phyloP scores from a whole-genome alignment of 768 basidiomycete species.

The Lactarius quietus region DNA sequence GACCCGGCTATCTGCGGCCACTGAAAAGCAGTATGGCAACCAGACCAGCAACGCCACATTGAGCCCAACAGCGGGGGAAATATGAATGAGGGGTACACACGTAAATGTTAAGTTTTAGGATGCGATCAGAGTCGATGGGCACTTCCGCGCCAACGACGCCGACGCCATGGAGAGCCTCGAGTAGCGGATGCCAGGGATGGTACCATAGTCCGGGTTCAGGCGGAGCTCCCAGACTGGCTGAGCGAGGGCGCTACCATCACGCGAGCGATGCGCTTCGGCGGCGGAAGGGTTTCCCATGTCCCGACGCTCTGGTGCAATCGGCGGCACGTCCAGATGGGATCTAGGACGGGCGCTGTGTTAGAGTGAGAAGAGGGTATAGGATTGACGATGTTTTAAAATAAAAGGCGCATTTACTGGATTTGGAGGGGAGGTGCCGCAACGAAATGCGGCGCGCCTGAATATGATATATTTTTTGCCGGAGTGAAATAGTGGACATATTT shows the following conservation, averaged over 20 bases:
- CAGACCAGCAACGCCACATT: not conserved
- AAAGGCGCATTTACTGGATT: conserved; percentile 4
- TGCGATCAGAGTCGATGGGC: conserved; percentile 2
- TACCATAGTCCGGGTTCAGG: conserved; percentile 18
- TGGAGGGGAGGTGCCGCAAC: conserved; percentile 14
- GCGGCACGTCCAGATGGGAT: conserved; percentile 20
- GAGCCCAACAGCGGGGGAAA: not conserved
- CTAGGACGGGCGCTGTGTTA: conserved; percentile 5
- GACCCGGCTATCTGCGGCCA: conserved; percentile 7
- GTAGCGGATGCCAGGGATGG: conserved; percentile 14
- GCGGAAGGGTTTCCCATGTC: conserved; percentile 8
- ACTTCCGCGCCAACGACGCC: conserved; percentile 5
- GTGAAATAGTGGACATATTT: not conserved
- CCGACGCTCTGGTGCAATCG: conserved; percentile 18
- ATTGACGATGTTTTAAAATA: no score
- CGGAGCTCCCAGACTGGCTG: conserved; percentile 19
- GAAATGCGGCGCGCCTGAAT: conserved; percentile 8
- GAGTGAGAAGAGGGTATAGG: not conserved
- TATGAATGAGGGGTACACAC: not conserved
- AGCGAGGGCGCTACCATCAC: not conserved
- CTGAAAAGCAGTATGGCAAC: not conserved
- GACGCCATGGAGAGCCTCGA: conserved; percentile 17
- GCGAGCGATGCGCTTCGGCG: not conserved
- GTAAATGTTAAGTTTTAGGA: conserved; percentile 7
- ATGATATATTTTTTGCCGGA: not conserved